These are phyloP conservation scores for Dactylellina sp. DNA, from an alignment of 2,329 filamentous ascomycete genomes.

Conservation along the genomic window DNA sequence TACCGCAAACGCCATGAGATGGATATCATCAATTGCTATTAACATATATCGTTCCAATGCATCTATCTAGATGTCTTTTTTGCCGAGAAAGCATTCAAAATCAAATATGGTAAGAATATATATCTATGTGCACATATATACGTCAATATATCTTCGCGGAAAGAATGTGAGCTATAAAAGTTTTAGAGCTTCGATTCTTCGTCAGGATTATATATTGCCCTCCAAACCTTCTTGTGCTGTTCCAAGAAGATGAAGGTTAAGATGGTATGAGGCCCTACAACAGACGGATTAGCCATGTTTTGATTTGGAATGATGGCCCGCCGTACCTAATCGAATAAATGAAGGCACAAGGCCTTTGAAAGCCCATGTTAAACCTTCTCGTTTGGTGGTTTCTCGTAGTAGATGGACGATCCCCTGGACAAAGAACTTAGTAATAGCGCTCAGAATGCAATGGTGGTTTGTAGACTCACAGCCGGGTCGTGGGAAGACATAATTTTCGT, in stretches of 20 bases:
- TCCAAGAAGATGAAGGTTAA: conserved; percentile 88
- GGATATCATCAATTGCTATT: not conserved
- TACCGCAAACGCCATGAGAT: no score
- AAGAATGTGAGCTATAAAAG: not conserved
- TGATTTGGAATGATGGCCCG: not conserved
- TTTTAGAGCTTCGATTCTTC: conserved; percentile 17
- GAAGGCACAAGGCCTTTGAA: conserved; percentile 91
- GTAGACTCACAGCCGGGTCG: conserved; percentile 61
- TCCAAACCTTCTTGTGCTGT: conserved; percentile 80
- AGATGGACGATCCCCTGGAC: conserved; percentile 70
- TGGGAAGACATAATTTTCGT: conserved; percentile 83
- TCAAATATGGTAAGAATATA: conserved; percentile 27
- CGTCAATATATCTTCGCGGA: not conserved
- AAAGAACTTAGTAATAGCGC: not conserved
- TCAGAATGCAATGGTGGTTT: not conserved
- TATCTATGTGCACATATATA: conserved; percentile 37
- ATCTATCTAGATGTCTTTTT: no score
- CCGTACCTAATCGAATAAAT: conserved; percentile 68
- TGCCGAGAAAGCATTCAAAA: no score
- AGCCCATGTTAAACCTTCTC: conserved; percentile 83
- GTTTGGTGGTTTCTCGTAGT: conserved; percentile 74
- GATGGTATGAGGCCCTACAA: conserved; percentile 75
- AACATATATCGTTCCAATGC: not conserved
- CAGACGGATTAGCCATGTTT: conserved; percentile 19
- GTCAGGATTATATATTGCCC: conserved; percentile 34